Conservation (phyloP, 2,329 filamentous ascomycete species). For the Pseudogymnoascus sp. region DNA sequence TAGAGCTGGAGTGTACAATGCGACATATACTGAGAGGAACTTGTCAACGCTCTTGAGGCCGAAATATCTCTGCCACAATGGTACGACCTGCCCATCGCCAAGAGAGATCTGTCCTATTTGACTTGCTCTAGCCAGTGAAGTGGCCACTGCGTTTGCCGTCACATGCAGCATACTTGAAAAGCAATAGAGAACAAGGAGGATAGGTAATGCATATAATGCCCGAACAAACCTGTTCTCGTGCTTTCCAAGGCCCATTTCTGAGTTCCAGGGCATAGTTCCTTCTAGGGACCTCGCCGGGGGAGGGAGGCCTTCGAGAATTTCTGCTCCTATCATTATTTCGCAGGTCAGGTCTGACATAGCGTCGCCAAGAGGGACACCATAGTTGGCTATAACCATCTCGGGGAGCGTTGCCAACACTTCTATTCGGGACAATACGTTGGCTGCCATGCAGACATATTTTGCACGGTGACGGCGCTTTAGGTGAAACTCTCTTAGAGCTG, state of each 20-base stretch:
- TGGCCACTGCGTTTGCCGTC: neutral
- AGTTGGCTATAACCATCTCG: slow-evolving; percentile 17
- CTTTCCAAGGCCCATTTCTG: slow-evolving; percentile 21
- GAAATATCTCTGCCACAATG: slow-evolving; percentile 15
- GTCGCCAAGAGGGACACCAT: slow-evolving; percentile 19
- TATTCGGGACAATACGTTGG: slow-evolving; percentile 19
- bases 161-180: neutral
- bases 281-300: slow-evolving; percentile 18
- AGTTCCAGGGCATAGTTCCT: slow-evolving; percentile 27
- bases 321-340: slow-evolving; percentile 19
- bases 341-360: slow-evolving; percentile 17
- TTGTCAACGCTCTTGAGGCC: slow-evolving; percentile 16
- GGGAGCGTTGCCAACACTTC: slow-evolving; percentile 16
- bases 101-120: slow-evolving; percentile 9
- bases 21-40: slow-evolving; percentile 17
- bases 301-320: slow-evolving; percentile 26
- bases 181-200: neutral
- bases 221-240: slow-evolving; percentile 22
- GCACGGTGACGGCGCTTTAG: slow-evolving; percentile 16
- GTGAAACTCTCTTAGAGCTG: slow-evolving; percentile 13
- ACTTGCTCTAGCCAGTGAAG: neutral
- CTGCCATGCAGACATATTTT: slow-evolving; percentile 16
- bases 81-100: neutral
- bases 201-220: slow-evolving; percentile 19
- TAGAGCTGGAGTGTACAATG: slow-evolving; percentile 18